phyloP scores from a whole-genome alignment of 805 yeast species.

The Saccharomycopsis sp. region DNA sequence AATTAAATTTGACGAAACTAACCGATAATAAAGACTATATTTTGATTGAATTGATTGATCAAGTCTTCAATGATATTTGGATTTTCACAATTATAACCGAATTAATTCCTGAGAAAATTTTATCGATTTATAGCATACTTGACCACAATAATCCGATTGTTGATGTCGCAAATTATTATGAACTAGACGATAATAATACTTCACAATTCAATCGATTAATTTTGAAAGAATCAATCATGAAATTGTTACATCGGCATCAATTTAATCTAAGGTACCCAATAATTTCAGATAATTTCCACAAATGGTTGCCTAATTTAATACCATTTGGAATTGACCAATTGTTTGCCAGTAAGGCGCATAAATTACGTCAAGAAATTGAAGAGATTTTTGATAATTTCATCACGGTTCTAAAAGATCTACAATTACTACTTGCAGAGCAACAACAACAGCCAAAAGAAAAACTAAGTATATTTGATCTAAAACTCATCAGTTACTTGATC shows the following conservation, averaged over 20 bases:
- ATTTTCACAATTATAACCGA: constrained; percentile 24
- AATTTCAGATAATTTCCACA: constrained; percentile 13
- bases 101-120: constrained; percentile 6
- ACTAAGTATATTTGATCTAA: constrained; percentile 5
- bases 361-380: constrained; percentile 8
- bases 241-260: constrained; percentile 13
- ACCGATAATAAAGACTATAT: constrained; percentile 23
- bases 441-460: not conserved
- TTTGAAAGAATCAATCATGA: constrained; percentile 6
- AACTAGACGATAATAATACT: not conserved
- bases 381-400: constrained; percentile 8
- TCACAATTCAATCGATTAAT: not conserved
- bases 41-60: constrained; percentile 32
- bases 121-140: constrained; percentile 1
- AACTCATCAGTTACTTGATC: constrained; percentile 17
- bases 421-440: not conserved
- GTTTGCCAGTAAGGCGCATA: not conserved
- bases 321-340: not conserved
- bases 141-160: not conserved
- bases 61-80: constrained; percentile 37
- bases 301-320: constrained; percentile 6
- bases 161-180: not conserved
- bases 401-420: not conserved
- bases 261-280: constrained; percentile 16
- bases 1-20: constrained; percentile 22